phyloP scores from a whole-genome alignment of 805 yeast genomes.

The Geotrichum ghanense region DNA sequence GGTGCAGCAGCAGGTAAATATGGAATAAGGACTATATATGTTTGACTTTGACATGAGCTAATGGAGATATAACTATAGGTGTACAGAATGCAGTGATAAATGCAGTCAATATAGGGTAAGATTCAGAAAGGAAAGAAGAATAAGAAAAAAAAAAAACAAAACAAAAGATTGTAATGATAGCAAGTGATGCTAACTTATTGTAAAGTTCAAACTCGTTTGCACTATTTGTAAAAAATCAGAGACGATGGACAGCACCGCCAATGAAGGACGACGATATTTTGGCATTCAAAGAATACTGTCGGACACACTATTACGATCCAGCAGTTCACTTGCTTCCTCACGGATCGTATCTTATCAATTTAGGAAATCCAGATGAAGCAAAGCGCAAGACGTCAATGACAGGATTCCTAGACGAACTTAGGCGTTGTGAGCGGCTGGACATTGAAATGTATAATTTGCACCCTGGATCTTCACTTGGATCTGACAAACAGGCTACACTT shows the following conservation, averaged over 20 bases:
- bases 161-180: neutral
- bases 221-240: slow-evolving; percentile 77
- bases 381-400: slow-evolving; percentile 66
- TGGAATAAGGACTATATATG: too few species aligned
- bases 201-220: slow-evolving; percentile 68
- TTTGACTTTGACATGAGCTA: too few species aligned
- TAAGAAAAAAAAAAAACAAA: slow-evolving; percentile 17
- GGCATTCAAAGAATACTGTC: slow-evolving; percentile 55
- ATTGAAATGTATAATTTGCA: slow-evolving; percentile 87
- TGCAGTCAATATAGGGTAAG: slow-evolving; percentile 37
- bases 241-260: slow-evolving; percentile 83
- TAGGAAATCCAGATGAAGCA: slow-evolving; percentile 80
- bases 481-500: slow-evolving; percentile 56
- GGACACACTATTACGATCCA: slow-evolving; percentile 55
- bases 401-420: slow-evolving; percentile 75
- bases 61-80: slow-evolving; percentile 21
- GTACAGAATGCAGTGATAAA: slow-evolving; percentile 57
- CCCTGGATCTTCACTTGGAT: slow-evolving; percentile 69
- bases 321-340: slow-evolving; percentile 80
- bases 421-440: slow-evolving; percentile 73
- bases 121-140: neutral
- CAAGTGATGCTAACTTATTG: neutral
- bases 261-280: slow-evolving; percentile 53
- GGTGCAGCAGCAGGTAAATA: slow-evolving; percentile 60
- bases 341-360: slow-evolving; percentile 85